Evolutionary conservation across 1,284 basidiomycete genomes (phyloP).

Genomic region (Malassezia restricta): DNA sequence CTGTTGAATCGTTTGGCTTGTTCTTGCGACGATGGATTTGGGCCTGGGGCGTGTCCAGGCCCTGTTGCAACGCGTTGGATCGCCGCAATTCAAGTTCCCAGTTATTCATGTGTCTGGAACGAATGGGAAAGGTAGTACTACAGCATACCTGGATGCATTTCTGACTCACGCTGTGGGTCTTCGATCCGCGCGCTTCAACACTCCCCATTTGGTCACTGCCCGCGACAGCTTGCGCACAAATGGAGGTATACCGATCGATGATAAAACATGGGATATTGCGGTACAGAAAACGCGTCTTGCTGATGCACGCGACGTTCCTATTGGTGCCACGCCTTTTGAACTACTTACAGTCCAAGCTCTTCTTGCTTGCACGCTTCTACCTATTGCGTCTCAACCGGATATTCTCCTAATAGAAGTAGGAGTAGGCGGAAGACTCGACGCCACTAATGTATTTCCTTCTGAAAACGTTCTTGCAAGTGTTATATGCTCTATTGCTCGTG

Average conservation of each 20-base stretch:
- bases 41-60: conserved; percentile 59
- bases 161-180: conserved; percentile 52
- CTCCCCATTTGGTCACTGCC: conserved; percentile 71
- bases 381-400: conserved; percentile 53
- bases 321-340: conserved; percentile 34
- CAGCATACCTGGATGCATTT: conserved; percentile 68
- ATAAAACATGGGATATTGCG: conserved; percentile 52
- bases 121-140: conserved; percentile 91
- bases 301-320: conserved; percentile 41
- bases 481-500: conserved; percentile 74
- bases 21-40: conserved; percentile 55
- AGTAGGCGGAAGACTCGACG: conserved; percentile 81
- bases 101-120: conserved; percentile 89
- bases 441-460: conserved; percentile 72
- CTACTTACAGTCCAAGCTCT: conserved; percentile 50
- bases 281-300: conserved; percentile 52
- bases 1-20: neutral
- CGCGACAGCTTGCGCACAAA: conserved; percentile 64
- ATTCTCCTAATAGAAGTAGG: conserved; percentile 84
- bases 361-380: conserved; percentile 28
- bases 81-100: conserved; percentile 59
- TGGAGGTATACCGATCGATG: conserved; percentile 54
- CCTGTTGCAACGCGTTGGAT: conserved; percentile 53
- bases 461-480: conserved; percentile 61
- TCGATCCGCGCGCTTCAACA: conserved; percentile 74